Evolutionary conservation across 306 rosid genomes (phyloP).

Genomic region (Carpinus fangiana): DNA sequence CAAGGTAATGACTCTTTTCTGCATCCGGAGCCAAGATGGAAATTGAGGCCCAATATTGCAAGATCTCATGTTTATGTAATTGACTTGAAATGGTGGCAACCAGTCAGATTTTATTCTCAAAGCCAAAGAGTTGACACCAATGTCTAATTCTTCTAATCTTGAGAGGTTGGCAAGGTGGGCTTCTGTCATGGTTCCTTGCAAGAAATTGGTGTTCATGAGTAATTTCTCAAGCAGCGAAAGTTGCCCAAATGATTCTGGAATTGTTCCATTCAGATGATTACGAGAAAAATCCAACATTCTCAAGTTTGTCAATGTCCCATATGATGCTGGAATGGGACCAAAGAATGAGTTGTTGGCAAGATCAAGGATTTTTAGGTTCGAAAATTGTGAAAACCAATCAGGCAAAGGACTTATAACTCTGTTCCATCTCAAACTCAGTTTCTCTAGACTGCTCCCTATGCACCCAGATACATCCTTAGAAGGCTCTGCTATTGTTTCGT

Average conservation of each 20-base stretch:
- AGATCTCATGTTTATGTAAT: constrained; percentile 10
- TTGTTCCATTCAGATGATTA: constrained; percentile 9
- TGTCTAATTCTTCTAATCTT: constrained; percentile 12
- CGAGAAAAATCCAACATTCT: constrained; percentile 1
- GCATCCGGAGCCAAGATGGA: constrained; percentile 15
- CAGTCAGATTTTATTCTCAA: constrained; percentile 1
- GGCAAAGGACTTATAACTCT: constrained; percentile 12
- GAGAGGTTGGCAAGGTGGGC: constrained; percentile 17
- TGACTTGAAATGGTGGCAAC: constrained; percentile 23
- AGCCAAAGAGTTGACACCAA: constrained; percentile 17
- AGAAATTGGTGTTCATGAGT: neutral
- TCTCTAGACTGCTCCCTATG: constrained; percentile 14
- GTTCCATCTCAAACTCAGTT: constrained; percentile 13
- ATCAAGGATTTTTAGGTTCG: neutral
- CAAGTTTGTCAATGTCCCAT: constrained; percentile 18
- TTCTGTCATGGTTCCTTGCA: constrained; percentile 9
- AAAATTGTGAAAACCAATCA: constrained; percentile 17
- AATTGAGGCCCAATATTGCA: constrained; percentile 18
- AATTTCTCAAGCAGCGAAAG: constrained; percentile 5
- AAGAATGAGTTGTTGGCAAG: neutral
- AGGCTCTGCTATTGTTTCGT: constrained; percentile 9
- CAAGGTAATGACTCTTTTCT: constrained; percentile 6
- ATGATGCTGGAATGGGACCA: constrained; percentile 22
- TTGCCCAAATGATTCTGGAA: constrained; percentile 21
- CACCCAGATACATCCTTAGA: neutral